Evolutionary conservation across 1,284 basidiomycete genomes (phyloP), one percentile per base, ranked within the genome.

Genomic region (Fomitopsis schrenkii): DNA sequence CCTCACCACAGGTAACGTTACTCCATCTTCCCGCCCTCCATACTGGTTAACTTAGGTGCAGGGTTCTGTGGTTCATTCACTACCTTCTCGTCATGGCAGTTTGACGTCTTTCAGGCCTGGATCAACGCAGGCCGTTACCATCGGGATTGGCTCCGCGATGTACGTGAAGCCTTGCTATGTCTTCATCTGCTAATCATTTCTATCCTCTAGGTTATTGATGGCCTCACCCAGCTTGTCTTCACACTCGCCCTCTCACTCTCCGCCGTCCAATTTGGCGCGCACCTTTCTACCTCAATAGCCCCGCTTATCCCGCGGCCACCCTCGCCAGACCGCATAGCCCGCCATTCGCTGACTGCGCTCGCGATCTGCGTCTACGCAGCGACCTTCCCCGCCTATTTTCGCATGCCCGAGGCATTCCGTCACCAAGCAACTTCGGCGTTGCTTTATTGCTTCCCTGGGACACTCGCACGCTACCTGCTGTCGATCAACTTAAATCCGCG

Each of bases 11-110:
- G 93, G 93, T 90, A 62, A 62, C 75, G 28, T 65, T 17, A 26
- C 28, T 42, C 8, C 15, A 19, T 30, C 19, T 33, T 22, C 15
- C 3, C 9, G 30, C 19, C 28, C 35, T 3, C 14, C 22, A 22
- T 28, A 38, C 19, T 28, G 17, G 26, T 26, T 59, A 48, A 19
- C 19, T 5, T 19, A 3, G 6, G 22, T 36, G 35, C 63, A 92
- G 96, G 96, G 4, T 94, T 97, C 72, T 98, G 97, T 70, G 97
- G 97, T 1, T 97, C 94, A 5, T 77, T 98, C 66, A 99, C 97
- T 4, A 98, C 96, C 0, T 99, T 98, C 77, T 97, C 95, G 4
- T 85, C 88, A 17, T 99, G 97, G 97, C 94, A 98, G 75, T 72
- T 94, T 8, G 91, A 95, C 64, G 78, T 95, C 1, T 99, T 97